These are phyloP conservation scores for Passalora sequoiae DNA, from an alignment of 2,329 filamentous ascomycete species.

Conservation along the genomic window DNA sequence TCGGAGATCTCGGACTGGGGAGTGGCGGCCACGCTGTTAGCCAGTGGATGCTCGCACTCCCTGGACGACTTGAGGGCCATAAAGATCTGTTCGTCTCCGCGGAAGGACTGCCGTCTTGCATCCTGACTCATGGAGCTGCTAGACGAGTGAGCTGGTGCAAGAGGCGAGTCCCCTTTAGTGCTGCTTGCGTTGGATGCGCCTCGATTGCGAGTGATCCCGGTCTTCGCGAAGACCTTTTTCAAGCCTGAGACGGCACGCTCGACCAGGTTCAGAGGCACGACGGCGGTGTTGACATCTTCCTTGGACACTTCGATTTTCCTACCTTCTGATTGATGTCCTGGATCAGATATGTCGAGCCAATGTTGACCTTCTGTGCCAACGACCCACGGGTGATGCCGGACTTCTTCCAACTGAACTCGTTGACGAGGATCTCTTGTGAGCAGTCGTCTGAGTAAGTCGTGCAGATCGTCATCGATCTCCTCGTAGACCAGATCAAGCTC, in stretches of 20 bases:
- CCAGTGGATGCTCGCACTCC: constrained; percentile 64
- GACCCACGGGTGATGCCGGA: constrained; percentile 93
- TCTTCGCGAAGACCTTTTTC: constrained; percentile 43
- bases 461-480: constrained; percentile 71
- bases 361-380: constrained; percentile 66
- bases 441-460: constrained; percentile 72
- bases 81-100: constrained; percentile 54
- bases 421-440: constrained; percentile 84
- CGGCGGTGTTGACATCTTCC: constrained; percentile 81
- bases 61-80: constrained; percentile 47
- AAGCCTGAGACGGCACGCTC: constrained; percentile 67
- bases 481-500: constrained; percentile 80
- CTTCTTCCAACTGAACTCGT: constrained; percentile 82
- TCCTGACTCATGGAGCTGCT: constrained; percentile 53
- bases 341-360: constrained; percentile 95
- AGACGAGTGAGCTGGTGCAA: constrained; percentile 49
- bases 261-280: constrained; percentile 81
- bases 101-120: constrained; percentile 52
- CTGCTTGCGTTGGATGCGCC: constrained; percentile 51
- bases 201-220: constrained; percentile 31
- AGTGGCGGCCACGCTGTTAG: constrained; percentile 67
- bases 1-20: constrained; percentile 45
- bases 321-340: constrained; percentile 68
- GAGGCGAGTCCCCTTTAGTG: constrained; percentile 52
- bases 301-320: constrained; percentile 89